A percentile compares a stretch with the other conserved stretches of the same genome.
phyloP scores from a whole-genome alignment of 129 eudicot species.

The Flaveria trinervia region DNA sequence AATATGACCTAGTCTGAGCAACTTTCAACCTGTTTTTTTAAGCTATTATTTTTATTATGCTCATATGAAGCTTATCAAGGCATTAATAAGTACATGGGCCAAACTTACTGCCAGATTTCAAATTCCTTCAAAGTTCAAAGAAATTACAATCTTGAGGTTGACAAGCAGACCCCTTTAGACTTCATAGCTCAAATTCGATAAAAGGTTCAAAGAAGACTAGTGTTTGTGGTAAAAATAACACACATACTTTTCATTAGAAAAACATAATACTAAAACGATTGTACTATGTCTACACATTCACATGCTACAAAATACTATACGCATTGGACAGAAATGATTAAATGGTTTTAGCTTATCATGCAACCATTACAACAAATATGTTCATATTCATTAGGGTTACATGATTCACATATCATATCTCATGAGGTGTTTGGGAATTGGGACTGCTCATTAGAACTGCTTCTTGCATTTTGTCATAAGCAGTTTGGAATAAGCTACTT shows the following conservation, averaged over 20 bases:
- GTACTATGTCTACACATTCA: too few species aligned
- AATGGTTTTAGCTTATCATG: background rate
- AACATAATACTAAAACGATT: background rate
- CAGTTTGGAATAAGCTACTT: background rate
- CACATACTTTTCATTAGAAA: background rate
- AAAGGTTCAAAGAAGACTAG: background rate
- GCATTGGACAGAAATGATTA: background rate
- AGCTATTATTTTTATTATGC: background rate
- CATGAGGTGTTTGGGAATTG: background rate
- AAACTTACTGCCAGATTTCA: background rate
- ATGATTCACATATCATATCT: background rate
- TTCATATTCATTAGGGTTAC: background rate
- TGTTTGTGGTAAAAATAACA: background rate
- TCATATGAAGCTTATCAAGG: background rate
- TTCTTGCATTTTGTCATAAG: background rate
- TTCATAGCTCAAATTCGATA: background rate
- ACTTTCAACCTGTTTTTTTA: background rate
- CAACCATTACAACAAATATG: background rate
- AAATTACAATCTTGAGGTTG: background rate
- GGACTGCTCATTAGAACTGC: background rate
- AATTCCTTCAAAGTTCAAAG: background rate
- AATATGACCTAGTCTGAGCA: background rate
- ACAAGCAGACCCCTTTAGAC: background rate
- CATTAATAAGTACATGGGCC: background rate
- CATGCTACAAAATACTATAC: too few species aligned